Base-by-base conservation (phyloP, 441 rosid genomes). In the Francoa sonchifolia region DNA sequence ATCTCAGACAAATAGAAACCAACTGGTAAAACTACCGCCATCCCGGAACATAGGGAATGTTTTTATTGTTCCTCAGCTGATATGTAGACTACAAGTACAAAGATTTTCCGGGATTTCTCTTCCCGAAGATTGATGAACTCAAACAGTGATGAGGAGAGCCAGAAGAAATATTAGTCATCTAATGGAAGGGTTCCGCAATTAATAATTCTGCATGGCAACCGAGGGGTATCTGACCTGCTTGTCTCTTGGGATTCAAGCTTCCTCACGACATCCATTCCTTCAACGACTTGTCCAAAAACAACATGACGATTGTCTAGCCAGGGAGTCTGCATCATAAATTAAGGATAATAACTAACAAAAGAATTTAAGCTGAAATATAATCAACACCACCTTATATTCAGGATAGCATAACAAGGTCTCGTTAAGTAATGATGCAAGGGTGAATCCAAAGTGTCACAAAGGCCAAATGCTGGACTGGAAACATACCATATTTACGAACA, bases 231-330 rank as follows among this genome's bases (percentile, higher is more conserved):
- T 19, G 71, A 44, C 7, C 82, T 69, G 25, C 76, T 69, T 21
- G 82, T 74, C 61, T 68, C 74, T 42, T 54, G 68, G 32, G 76
- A 54, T 44, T 78, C 82, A 18, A 78, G 76, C 19, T 57, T 52
- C 30, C 55, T 61, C 19, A 74, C 77, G 30, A 72, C 57, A 52
- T 75, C 68, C 58, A 72, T 70, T 46, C 83, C 88, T 22, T 79
- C 76, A 39, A 72, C 13, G 3, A 79, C 76, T 37, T 75, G 62
- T 42, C 83, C 83, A 15, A 72, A 79, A 44, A 79, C 88, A 33
- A 79, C 88, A 49, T 79, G 83, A 26, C 74, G 73, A 45, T 64
- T 62, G 57, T 79, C 83, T 63, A 72, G 57, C 83, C 88, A 73
- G 10, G 76, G 56, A 49, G 88, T 78, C 88, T 78, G 35, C 48